A percentile compares a stretch with the other conserved stretches of the same genome.
These are phyloP conservation scores for Cryphonectria parasitica DNA, from an alignment of 2,329 filamentous ascomycete species.

Conservation along the genomic window DNA sequence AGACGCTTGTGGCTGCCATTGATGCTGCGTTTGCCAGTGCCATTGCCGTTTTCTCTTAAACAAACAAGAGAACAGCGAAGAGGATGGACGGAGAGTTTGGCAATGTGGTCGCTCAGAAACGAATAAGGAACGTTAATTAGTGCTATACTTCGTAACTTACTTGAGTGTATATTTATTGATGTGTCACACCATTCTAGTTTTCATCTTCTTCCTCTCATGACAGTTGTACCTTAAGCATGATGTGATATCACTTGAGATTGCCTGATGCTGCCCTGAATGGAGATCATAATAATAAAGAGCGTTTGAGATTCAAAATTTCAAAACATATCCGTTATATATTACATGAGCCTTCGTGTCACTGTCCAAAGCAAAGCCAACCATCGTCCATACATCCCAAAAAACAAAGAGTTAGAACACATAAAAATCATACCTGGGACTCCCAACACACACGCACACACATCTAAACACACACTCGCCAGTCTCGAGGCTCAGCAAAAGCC, in stretches of 20 bases:
- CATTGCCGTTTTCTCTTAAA: constrained; percentile 23
- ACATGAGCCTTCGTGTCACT: too few species aligned
- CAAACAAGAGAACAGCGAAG: background rate
- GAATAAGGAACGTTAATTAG: background rate
- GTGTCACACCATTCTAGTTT: background rate
- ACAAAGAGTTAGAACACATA: background rate
- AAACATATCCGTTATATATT: too few species aligned
- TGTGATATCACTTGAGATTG: too few species aligned
- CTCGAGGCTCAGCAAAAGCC: background rate
- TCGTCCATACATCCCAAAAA: background rate
- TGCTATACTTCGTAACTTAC: background rate
- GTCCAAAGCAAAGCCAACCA: too few species aligned
- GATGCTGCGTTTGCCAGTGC: constrained; percentile 25
- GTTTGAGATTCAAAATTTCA: too few species aligned
- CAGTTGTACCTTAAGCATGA: background rate
- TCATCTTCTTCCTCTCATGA: background rate
- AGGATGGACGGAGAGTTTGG: background rate
- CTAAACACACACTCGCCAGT: background rate
- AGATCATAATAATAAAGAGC: too few species aligned
- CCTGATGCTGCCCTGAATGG: background rate
- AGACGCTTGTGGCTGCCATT: constrained; percentile 6
- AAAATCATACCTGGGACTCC: too few species aligned
- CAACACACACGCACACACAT: too few species aligned
- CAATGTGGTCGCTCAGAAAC: background rate
- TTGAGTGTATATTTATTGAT: background rate